Conservation (phyloP, 2,329 filamentous ascomycete species). For the Aspergillus alliaceus region DNA sequence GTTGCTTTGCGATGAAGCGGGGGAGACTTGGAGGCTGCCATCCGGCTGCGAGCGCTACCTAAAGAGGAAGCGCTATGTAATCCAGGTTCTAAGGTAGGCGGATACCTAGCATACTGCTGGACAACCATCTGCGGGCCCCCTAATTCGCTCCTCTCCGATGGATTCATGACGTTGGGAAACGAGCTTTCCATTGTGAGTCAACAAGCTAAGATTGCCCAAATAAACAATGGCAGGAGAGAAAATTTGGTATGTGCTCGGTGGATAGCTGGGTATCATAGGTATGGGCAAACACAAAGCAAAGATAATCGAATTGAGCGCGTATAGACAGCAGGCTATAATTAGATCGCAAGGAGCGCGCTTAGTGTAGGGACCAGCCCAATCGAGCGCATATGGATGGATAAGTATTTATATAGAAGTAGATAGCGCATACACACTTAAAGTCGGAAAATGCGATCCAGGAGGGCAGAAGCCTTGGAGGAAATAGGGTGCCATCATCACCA, state of each 20-base stretch:
- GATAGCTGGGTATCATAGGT: neutral
- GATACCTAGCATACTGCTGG: slow-evolving; percentile 42
- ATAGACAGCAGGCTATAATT: slow-evolving; percentile 1
- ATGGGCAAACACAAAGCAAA: neutral
- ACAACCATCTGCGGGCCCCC: slow-evolving; percentile 31
- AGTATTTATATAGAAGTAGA: neutral
- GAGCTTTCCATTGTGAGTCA: slow-evolving; percentile 30
- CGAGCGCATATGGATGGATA: slow-evolving; percentile 15
- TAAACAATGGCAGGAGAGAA: neutral
- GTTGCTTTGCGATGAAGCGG: slow-evolving; percentile 39
- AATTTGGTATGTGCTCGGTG: neutral
- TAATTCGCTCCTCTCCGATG: slow-evolving; percentile 26
- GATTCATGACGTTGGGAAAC: slow-evolving; percentile 31
- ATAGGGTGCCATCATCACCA: slow-evolving; percentile 15
- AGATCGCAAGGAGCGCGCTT: slow-evolving; percentile 1
- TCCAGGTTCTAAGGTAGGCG: slow-evolving; percentile 33
- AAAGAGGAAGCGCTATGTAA: slow-evolving; percentile 39
- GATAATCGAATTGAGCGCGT: neutral
- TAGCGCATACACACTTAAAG: slow-evolving; percentile 4
- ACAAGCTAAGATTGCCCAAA: neutral
- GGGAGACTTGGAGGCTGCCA: slow-evolving; percentile 35
- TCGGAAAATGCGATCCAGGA: slow-evolving; percentile 7
- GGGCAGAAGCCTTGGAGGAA: slow-evolving; percentile 2
- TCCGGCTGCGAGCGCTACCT: slow-evolving; percentile 34
- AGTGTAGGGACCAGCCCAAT: slow-evolving; percentile 1